These are phyloP conservation scores for Hypericum perforatum DNA, from an alignment of 345 rosid species.

Conservation along the genomic window DNA sequence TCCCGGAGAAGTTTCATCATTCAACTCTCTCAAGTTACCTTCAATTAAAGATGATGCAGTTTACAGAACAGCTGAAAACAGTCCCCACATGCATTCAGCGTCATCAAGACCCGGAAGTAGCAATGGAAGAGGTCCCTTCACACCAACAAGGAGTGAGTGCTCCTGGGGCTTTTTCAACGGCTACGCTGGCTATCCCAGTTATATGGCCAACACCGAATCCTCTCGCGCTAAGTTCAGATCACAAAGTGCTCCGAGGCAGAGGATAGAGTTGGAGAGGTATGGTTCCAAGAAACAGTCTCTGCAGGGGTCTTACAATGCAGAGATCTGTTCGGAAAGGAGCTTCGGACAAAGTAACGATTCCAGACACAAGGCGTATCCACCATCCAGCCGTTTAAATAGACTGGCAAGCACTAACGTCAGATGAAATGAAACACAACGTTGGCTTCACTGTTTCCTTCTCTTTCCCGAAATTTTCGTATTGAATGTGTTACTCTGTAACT, in stretches of 20 bases:
- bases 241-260: slow-evolving; percentile 90
- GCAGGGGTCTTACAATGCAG: slow-evolving; percentile 38
- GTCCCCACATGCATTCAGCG: slow-evolving; percentile 12
- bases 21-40: slow-evolving; percentile 11
- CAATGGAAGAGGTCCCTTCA: slow-evolving; percentile 14
- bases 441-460: not conserved
- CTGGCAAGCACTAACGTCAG: slow-evolving; percentile 23
- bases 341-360: slow-evolving; percentile 28
- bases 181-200: slow-evolving; percentile 1
- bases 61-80: slow-evolving; percentile 10
- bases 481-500: too few species aligned
- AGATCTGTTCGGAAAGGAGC: slow-evolving; percentile 32
- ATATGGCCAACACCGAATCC: slow-evolving; percentile 9
- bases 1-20: slow-evolving; percentile 8
- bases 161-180: slow-evolving; percentile 23
- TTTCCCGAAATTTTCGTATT: not conserved
- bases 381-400: slow-evolving; percentile 26
- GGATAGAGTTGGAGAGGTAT: slow-evolving; percentile 50
- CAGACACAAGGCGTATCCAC: slow-evolving; percentile 24
- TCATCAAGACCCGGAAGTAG: slow-evolving; percentile 21
- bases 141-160: slow-evolving; percentile 23
- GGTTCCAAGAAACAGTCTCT: slow-evolving; percentile 28
- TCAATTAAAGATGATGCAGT: slow-evolving; percentile 12
- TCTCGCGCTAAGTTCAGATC: slow-evolving; percentile 43
- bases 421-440: slow-evolving; percentile 24